These are phyloP conservation scores for Kodamaea sagamina DNA, from an alignment of 805 yeast species.

Conservation along the genomic window DNA sequence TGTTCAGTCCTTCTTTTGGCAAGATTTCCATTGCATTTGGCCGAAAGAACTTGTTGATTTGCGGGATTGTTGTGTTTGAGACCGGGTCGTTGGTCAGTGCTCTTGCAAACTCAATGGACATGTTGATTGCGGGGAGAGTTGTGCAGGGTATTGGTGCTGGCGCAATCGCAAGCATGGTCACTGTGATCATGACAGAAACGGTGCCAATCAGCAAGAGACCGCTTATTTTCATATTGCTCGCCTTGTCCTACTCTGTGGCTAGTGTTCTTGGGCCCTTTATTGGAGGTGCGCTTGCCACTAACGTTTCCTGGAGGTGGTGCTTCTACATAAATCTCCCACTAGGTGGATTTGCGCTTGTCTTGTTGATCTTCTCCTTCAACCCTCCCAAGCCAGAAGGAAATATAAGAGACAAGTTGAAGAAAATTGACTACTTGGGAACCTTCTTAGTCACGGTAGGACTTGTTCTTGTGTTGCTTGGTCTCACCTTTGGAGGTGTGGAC, in stretches of 20 bases:
- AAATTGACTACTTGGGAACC: slow-evolving; percentile 54
- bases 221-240: slow-evolving; percentile 38
- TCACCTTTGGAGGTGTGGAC: slow-evolving; percentile 56
- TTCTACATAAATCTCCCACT: slow-evolving; percentile 69
- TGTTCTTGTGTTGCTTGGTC: slow-evolving; percentile 47
- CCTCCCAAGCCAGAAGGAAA: slow-evolving; percentile 48
- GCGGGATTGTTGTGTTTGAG: slow-evolving; percentile 55
- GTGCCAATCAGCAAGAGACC: slow-evolving; percentile 46
- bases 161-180: slow-evolving; percentile 58
- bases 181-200: slow-evolving; percentile 57
- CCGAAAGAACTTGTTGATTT: slow-evolving; percentile 49
- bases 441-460: slow-evolving; percentile 42
- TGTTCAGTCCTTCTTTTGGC: slow-evolving; percentile 57
- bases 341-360: slow-evolving; percentile 51
- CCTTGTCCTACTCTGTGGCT: slow-evolving; percentile 49
- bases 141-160: slow-evolving; percentile 74
- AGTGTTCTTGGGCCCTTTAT: slow-evolving; percentile 62
- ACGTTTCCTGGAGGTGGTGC: slow-evolving; percentile 73
- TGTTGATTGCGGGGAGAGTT: slow-evolving; percentile 70
- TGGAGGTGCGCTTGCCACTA: slow-evolving; percentile 64
- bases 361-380: slow-evolving; percentile 42
- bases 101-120: slow-evolving; percentile 52
- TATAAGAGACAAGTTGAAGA: slow-evolving; percentile 36
- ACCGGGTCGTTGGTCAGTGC: slow-evolving; percentile 65
- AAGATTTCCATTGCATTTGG: slow-evolving; percentile 57